Conservation (phyloP, 2,329 filamentous ascomycete species). For the Penicillium italicum region DNA sequence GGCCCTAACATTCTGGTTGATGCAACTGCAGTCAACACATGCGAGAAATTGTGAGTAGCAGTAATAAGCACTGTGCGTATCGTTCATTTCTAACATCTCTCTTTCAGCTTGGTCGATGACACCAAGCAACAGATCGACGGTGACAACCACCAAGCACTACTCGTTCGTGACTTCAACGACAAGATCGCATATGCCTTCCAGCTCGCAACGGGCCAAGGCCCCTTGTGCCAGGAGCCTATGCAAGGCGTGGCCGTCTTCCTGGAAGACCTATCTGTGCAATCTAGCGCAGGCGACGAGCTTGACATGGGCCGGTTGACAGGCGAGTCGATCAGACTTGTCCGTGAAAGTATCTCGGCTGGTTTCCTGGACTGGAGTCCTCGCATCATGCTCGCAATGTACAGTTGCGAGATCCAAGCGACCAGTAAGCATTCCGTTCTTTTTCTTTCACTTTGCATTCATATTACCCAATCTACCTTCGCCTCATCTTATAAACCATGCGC, state of each 20-base stretch:
- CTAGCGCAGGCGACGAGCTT: slow-evolving; percentile 48
- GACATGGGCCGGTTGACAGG: slow-evolving; percentile 78
- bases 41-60: slow-evolving; percentile 68
- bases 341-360: slow-evolving; percentile 74
- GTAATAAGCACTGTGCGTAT: not conserved
- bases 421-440: slow-evolving; percentile 50
- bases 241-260: slow-evolving; percentile 90
- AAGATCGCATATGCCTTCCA: slow-evolving; percentile 95
- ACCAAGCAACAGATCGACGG: slow-evolving; percentile 29
- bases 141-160: slow-evolving; percentile 28
- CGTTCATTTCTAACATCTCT: not conserved
- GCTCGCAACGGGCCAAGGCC: slow-evolving; percentile 80
- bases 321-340: slow-evolving; percentile 86
- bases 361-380: slow-evolving; percentile 96
- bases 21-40: slow-evolving; percentile 66
- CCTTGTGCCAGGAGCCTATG: slow-evolving; percentile 86
- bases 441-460: not conserved
- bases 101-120: slow-evolving; percentile 39
- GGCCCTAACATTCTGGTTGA: slow-evolving; percentile 91
- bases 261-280: slow-evolving; percentile 67
- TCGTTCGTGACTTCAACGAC: slow-evolving; percentile 70
- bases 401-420: slow-evolving; percentile 92
- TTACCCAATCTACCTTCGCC: not conserved
- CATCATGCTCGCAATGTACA: slow-evolving; percentile 97
- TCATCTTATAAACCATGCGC: not conserved